Base-by-base conservation (phyloP, 2,329 filamentous ascomycete genomes). In the Fusarium sp. region DNA sequence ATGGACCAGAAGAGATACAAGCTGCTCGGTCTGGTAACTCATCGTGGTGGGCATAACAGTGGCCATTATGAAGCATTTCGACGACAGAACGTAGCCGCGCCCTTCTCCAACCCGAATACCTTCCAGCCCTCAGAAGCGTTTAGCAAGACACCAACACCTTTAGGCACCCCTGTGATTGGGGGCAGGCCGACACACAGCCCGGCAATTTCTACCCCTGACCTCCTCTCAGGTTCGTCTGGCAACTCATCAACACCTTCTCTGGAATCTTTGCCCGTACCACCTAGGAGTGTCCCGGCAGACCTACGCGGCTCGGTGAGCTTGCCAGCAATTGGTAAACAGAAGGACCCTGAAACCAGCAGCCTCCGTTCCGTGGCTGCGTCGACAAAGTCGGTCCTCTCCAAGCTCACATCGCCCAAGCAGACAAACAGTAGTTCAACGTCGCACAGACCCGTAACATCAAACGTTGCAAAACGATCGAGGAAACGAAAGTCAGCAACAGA, bases 41-140 rank as follows among this genome's bases (percentile, higher is more conserved):
- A 99, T 77, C 97, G 97, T 75, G 96, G 96, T 37, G 97, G 93
- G 66, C 96, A 99, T 78, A 91, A 97, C 76, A 97, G 94, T 74
- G 96, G 96, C 2, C 96, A 99, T 77, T 99, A 99, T 81, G 96
- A 99, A 79, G 95, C 94, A 2, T 98, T 98, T 79, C 88, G 96
- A 33, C 88, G 96, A 37, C 96, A 98, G 79, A 91, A 93, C 61
- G 81, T 93, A 11, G 89, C 91, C 50, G 83, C 91, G 5, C 94
- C 94, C 0, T 98, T 90, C 77, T 92, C 93, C 3, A 98, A 95
- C 10, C 89, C 92, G 0, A 91, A 92, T 71, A 90, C 89, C 0
- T 95, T 97, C 79, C 91, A 92, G 63, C 86, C 87, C 8, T 92
- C 92, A 37, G 91, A 89, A 9, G 88, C 91, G 33, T 95, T 93